Conservation (phyloP, 306 rosid species). For the Vigna mungo region DNA sequence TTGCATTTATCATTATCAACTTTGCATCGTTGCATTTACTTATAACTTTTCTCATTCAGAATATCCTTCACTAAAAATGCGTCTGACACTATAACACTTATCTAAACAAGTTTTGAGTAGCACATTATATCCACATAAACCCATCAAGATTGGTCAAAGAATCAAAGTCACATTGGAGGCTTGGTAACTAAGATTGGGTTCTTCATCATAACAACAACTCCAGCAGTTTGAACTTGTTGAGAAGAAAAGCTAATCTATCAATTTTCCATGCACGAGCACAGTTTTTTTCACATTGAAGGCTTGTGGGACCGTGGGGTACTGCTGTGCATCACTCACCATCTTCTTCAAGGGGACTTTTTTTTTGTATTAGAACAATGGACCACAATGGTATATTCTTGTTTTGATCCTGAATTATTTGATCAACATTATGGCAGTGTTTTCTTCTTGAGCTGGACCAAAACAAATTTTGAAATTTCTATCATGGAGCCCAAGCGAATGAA, state of each 20-base stretch:
- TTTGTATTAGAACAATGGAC: slow-evolving; percentile 36
- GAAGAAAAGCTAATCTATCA: slow-evolving; percentile 4
- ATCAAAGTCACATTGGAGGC: no score
- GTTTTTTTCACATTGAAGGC: slow-evolving; percentile 34
- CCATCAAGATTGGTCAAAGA: not conserved
- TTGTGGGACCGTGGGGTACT: slow-evolving; percentile 42
- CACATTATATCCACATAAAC: not conserved
- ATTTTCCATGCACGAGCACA: not conserved
- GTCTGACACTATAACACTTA: not conserved
- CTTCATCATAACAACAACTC: not conserved
- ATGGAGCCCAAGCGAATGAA: slow-evolving; percentile 48
- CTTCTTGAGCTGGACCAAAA: slow-evolving; percentile 40
- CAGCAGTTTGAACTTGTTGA: slow-evolving; percentile 16
- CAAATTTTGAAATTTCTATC: slow-evolving; percentile 31
- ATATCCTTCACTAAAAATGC: no score
- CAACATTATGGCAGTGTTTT: slow-evolving; percentile 39
- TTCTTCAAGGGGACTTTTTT: slow-evolving; percentile 11
- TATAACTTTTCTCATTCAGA: not conserved
- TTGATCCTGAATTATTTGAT: slow-evolving; percentile 39
- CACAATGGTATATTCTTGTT: slow-evolving; percentile 51
- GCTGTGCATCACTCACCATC: slow-evolving; percentile 42
- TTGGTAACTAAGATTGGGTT: no score
- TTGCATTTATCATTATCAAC: not conserved
- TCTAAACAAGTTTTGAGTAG: not conserved
- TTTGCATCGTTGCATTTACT: not conserved